phyloP scores from a whole-genome alignment of 1,284 basidiomycete species.

The Cystobasidiaceae sp. region DNA sequence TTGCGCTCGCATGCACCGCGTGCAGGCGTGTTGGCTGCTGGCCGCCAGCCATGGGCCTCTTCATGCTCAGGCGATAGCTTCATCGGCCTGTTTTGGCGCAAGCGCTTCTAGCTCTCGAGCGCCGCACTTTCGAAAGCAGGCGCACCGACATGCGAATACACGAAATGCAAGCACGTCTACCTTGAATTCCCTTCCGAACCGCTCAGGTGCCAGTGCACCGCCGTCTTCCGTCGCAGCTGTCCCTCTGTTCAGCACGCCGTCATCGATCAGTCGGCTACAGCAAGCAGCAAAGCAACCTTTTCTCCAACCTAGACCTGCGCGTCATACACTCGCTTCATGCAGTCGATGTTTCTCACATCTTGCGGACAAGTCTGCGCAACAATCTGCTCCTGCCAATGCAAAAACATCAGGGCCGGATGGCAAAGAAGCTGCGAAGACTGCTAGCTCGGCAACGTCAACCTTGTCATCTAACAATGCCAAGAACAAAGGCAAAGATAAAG shows the following conservation, averaged over 20 bases:
- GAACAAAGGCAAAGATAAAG: not conserved
- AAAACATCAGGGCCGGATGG: not conserved
- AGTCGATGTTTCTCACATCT: slow-evolving; percentile 18
- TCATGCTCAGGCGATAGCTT: too few species aligned
- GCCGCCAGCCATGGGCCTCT: too few species aligned
- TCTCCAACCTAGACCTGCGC: not conserved
- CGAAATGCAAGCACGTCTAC: too few species aligned
- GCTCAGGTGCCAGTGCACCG: not conserved
- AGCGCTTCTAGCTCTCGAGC: too few species aligned
- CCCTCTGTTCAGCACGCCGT: not conserved
- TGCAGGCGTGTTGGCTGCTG: too few species aligned
- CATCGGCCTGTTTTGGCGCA: too few species aligned
- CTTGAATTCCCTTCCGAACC: too few species aligned
- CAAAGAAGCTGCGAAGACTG: not conserved
- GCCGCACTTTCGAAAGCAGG: too few species aligned
- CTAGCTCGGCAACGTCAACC: too few species aligned
- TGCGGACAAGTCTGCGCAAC: not conserved
- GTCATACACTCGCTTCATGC: not conserved
- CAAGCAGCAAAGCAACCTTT: too few species aligned
- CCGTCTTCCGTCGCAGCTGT: not conserved
- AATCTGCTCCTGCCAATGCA: not conserved
- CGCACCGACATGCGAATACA: too few species aligned
- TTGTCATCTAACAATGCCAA: not conserved
- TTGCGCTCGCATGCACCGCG: too few species aligned
- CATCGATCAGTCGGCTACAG: slow-evolving; percentile 12